These are phyloP conservation scores for Spencermartinsiella ligniputridi DNA, from an alignment of 1,139 yeast genomes.

Conservation along the genomic window DNA sequence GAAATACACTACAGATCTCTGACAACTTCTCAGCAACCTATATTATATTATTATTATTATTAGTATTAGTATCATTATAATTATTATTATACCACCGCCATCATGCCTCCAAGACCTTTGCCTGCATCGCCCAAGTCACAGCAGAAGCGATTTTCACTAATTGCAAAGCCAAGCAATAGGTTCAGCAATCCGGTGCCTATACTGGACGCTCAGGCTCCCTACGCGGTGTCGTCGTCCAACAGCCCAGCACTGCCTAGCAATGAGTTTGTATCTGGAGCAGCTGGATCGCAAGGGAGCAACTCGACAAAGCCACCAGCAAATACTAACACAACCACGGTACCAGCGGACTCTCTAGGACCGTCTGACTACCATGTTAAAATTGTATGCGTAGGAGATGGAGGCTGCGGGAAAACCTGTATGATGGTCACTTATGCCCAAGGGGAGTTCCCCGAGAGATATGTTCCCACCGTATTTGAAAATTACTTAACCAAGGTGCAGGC, in stretches of 20 bases:
- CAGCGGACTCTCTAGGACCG: conserved; percentile 1
- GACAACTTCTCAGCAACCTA: no score
- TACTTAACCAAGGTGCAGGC: conserved; percentile 62
- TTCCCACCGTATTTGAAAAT: conserved; percentile 89
- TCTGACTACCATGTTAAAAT: conserved; percentile 39
- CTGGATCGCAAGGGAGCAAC: no score
- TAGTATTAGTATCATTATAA: no score
- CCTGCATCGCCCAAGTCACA: conserved; percentile 3
- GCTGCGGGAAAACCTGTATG: conserved; percentile 89
- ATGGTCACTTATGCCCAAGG: conserved; percentile 79
- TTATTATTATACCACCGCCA: background rate
- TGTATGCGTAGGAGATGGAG: conserved; percentile 86
- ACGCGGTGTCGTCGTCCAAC: conserved; percentile 15
- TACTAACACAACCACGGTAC: background rate
- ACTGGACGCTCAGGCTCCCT: conserved; percentile 17
- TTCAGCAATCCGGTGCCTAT: conserved; percentile 18
- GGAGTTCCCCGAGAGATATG: conserved; percentile 66
- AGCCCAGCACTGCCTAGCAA: conserved; percentile 4
- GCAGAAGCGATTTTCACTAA: conserved; percentile 12
- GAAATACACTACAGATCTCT: no score
- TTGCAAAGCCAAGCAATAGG: conserved; percentile 5
- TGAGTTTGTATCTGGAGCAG: background rate
- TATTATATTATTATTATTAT: no score
- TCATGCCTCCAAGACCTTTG: conserved; percentile 1
- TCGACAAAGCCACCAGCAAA: conserved; percentile 5